Conservation (phyloP, 495 filamentous ascomycete species). For the Neurospora sp. region DNA sequence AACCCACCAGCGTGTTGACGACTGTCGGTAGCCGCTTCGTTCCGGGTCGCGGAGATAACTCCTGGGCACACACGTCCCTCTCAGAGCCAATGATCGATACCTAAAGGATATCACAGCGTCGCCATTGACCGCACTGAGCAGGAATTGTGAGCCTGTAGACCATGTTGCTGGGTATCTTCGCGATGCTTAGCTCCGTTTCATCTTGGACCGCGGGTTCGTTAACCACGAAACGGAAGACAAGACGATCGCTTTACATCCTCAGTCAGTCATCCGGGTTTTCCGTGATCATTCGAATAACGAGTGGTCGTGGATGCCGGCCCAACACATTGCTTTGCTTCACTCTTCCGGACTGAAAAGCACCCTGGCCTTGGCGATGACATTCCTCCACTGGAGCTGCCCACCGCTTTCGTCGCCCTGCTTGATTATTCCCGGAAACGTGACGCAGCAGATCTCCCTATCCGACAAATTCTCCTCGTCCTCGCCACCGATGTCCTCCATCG, state of each 20-base stretch:
- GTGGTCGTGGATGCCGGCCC: slow-evolving; percentile 1
- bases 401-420: slow-evolving; percentile 48
- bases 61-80: not conserved
- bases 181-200: not conserved
- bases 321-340: not conserved
- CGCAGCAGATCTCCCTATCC: slow-evolving; percentile 35
- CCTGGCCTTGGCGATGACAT: slow-evolving; percentile 44
- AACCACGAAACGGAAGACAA: not conserved
- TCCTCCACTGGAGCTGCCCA: slow-evolving; percentile 39
- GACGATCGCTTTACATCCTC: not conserved
- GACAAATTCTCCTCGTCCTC: slow-evolving; percentile 40
- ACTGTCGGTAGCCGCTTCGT: not conserved
- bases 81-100: not conserved
- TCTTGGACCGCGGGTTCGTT: not conserved
- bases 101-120: not conserved
- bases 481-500: slow-evolving; percentile 48
- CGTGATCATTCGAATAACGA: not conserved
- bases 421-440: slow-evolving; percentile 44
- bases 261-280: not conserved
- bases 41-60: not conserved
- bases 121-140: not conserved
- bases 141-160: not conserved
- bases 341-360: slow-evolving; percentile 41
- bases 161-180: not conserved
- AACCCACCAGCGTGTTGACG: not conserved